A percentile compares a stretch with the other conserved stretches of the same genome.
Conservation (phyloP, 2,329 filamentous ascomycete genomes). For the Apiospora kogelbergensis region DNA sequence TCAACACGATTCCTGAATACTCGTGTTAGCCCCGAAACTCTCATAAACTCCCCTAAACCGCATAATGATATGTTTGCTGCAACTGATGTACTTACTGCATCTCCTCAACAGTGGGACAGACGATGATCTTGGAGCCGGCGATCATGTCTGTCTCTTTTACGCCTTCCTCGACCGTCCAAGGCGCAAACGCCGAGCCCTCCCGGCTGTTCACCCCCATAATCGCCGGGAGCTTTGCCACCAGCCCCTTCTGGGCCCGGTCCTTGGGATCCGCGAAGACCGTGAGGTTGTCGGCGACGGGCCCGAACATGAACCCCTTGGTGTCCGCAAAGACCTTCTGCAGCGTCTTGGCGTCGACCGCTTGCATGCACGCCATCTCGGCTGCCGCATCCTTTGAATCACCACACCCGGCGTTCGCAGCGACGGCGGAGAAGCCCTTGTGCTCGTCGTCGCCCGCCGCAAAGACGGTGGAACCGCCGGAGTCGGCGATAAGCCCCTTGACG, state of each 20-base stretch:
- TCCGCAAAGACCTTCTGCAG: conserved; percentile 33
- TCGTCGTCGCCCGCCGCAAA: conserved; percentile 23
- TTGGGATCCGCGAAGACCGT: conserved; percentile 35
- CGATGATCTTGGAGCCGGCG: conserved; percentile 14
- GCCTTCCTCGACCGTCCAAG: conserved; percentile 21
- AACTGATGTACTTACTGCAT: conserved; percentile 16
- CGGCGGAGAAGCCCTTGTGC: conserved; percentile 38
- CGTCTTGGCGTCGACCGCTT: conserved; percentile 29
- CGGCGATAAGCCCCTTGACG: conserved; percentile 23
- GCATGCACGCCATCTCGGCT: conserved; percentile 39
- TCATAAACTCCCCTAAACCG: conserved; percentile 13
- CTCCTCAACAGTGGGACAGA: conserved; percentile 3
- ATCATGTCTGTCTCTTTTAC: conserved; percentile 23
- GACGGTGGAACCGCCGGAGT: conserved; percentile 24
- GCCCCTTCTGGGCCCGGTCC: conserved; percentile 24
- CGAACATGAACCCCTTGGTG: conserved; percentile 28
- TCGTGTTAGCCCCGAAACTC: neutral
- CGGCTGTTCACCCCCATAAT: conserved; percentile 26
- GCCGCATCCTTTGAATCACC: conserved; percentile 21
- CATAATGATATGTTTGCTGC: conserved; percentile 12
- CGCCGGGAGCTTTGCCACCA: conserved; percentile 28
- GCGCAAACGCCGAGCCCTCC: conserved; percentile 25
- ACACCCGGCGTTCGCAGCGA: conserved; percentile 37
- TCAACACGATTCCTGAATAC: conserved; percentile 18
- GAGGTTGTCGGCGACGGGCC: conserved; percentile 30